phyloP scores from a whole-genome alignment of 2,329 filamentous ascomycete genomes.

The Penicillium griseofulvum region DNA sequence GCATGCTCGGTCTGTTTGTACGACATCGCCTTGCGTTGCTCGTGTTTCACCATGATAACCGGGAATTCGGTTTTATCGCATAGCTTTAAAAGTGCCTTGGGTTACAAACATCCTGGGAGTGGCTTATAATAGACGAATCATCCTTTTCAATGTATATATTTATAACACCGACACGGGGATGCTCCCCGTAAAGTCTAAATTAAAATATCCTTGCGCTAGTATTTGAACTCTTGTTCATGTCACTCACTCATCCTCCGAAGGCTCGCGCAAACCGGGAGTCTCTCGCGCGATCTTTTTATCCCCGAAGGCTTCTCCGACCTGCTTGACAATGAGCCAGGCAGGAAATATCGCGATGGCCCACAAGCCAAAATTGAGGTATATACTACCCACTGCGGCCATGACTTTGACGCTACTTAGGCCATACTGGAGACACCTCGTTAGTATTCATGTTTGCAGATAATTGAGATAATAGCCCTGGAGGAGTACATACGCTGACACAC shows the following conservation, averaged over 20 bases:
- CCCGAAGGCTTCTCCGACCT: conserved; percentile 48
- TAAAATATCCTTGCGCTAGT: neutral
- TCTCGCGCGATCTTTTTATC: conserved; percentile 33
- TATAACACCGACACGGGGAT: neutral
- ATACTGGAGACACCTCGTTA: conserved; percentile 46
- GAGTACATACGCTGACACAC: conserved; percentile 56
- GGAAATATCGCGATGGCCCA: conserved; percentile 65
- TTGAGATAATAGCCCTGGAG: neutral
- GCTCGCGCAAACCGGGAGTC: conserved; percentile 9
- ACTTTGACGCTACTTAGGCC: conserved; percentile 61
- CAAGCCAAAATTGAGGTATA: conserved; percentile 69
- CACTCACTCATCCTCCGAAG: conserved; percentile 2
- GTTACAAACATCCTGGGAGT: no score
- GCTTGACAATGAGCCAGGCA: conserved; percentile 64
- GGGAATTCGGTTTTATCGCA: conserved; percentile 28
- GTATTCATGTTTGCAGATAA: neutral
- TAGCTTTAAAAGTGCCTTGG: conserved; percentile 3
- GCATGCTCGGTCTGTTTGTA: conserved; percentile 78
- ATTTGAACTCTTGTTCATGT: neutral
- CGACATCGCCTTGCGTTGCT: conserved; percentile 81
- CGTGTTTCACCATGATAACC: conserved; percentile 87
- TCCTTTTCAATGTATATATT: conserved; percentile 14
- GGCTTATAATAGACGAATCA: neutral
- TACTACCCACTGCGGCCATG: conserved; percentile 63
- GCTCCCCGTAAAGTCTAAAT: neutral